phyloP scores from a whole-genome alignment of 2,329 filamentous ascomycete genomes.

The Claviceps pazoutovae region DNA sequence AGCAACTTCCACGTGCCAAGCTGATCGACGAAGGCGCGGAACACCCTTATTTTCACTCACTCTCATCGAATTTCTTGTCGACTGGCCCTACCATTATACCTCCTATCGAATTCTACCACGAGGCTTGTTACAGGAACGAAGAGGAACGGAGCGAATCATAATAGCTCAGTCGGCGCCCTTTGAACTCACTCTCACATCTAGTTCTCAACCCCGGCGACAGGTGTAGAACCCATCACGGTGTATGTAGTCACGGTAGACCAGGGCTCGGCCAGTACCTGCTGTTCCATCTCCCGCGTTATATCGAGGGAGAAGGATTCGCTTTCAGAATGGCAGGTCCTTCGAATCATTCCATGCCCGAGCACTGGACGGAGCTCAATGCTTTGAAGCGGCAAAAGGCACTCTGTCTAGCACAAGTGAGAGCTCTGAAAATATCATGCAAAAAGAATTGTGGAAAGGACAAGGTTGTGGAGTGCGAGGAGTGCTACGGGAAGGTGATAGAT shows the following conservation, averaged over 20 bases:
- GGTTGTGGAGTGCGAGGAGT: slow-evolving; percentile 31
- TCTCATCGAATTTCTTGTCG: no score
- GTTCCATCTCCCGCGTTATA: not conserved
- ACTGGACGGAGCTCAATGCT: slow-evolving; percentile 25
- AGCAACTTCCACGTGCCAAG: no score
- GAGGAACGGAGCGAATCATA: not conserved
- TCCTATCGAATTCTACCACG: no score
- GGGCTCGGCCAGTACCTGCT: not conserved
- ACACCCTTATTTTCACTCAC: no score
- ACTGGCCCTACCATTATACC: no score
- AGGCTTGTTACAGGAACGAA: not conserved
- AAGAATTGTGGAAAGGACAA: slow-evolving; percentile 28
- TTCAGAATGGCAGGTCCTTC: slow-evolving; percentile 13
- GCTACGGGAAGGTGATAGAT: slow-evolving; percentile 33
- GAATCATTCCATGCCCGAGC: slow-evolving; percentile 20
- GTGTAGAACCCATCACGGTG: not conserved
- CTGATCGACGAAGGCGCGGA: no score
- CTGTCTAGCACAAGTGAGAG: slow-evolving; percentile 27
- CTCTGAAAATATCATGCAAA: slow-evolving; percentile 28
- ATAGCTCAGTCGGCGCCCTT: not conserved
- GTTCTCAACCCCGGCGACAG: not conserved
- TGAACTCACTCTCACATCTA: not conserved
- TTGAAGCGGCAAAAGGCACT: slow-evolving; percentile 18
- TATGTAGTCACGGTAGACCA: not conserved
- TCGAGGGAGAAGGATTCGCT: not conserved